Percentiles rank a stretch among this genome's conserved stretches.
phyloP scores from a whole-genome alignment of 257 asterid species.

The Gentiana straminea region DNA sequence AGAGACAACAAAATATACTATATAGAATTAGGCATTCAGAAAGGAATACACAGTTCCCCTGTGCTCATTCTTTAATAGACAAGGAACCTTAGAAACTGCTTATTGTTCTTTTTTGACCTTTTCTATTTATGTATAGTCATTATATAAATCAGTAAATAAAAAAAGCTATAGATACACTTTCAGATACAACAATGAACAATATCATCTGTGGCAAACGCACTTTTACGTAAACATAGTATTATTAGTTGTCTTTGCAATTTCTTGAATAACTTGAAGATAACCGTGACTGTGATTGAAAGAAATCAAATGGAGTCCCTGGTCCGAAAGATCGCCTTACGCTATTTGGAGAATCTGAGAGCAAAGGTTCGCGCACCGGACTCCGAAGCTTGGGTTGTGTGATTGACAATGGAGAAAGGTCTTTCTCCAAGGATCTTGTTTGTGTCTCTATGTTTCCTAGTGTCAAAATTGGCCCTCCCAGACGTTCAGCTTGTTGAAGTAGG shows the following conservation, averaged over 20 bases:
- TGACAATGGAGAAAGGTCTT: constrained; percentile 71
- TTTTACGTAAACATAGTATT: neutral
- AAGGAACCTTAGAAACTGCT: no score
- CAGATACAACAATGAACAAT: neutral
- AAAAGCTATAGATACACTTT: neutral
- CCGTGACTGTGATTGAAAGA: constrained; percentile 68
- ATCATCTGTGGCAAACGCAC: neutral
- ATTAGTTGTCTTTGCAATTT: constrained; percentile 74
- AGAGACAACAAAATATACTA: no score
- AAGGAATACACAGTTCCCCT: no score
- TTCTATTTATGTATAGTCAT: no score
- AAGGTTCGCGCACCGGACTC: constrained; percentile 70
- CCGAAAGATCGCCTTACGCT: constrained; percentile 78
- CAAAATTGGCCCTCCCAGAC: constrained; percentile 88
- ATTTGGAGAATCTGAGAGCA: constrained; percentile 67
- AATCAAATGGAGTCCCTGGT: constrained; percentile 61
- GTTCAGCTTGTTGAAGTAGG: constrained; percentile 93
- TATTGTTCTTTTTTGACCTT: no score
- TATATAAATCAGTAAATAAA: no score
- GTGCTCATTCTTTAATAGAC: no score
- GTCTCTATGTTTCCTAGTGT: constrained; percentile 74
- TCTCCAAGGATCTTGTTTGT: constrained; percentile 57
- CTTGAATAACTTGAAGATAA: constrained; percentile 61
- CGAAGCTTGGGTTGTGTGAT: constrained; percentile 62
- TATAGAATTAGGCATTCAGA: no score